A percentile compares a stretch with the other conserved stretches of the same genome.
Evolutionary conservation across 306 rosid species (phyloP).

Genomic region (Fagus crenata): DNA sequence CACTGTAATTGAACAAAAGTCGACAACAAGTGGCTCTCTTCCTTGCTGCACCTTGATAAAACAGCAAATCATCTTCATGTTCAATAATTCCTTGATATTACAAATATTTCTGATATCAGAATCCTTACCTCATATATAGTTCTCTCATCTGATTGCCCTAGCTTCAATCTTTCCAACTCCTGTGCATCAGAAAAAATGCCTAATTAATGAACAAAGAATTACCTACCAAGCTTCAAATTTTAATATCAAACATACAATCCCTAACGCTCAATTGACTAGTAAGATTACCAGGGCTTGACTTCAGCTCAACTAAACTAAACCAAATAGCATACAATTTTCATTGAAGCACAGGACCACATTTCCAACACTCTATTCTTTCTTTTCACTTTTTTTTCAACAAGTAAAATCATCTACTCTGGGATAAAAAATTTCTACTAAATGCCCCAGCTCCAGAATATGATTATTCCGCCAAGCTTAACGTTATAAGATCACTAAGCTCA

Average conservation of each 20-base stretch:
- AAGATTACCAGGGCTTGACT: no score
- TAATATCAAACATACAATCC: not conserved
- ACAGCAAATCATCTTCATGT: constrained; percentile 49
- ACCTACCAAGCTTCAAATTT: not conserved
- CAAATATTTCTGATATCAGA: constrained; percentile 30
- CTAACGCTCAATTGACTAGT: not conserved
- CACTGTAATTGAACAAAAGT: constrained; percentile 75
- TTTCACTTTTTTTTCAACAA: not conserved
- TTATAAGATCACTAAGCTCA: not conserved
- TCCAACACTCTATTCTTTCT: not conserved
- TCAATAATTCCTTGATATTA: constrained; percentile 31
- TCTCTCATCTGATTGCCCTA: constrained; percentile 85
- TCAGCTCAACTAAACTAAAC: not conserved
- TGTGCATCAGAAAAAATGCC: constrained; percentile 33
- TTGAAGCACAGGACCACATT: not conserved
- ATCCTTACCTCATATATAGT: constrained; percentile 89
- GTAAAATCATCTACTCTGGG: not conserved
- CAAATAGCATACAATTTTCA: not conserved
- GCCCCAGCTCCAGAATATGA: not conserved
- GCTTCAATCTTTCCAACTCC: constrained; percentile 65
- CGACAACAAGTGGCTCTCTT: constrained; percentile 88
- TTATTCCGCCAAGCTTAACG: not conserved
- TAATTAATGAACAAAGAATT: constrained; percentile 25
- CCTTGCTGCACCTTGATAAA: constrained; percentile 93
- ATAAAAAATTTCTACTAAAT: not conserved